phyloP scores from a whole-genome alignment of 192 early-diverging fungal genomes.

The Coemansia sp. region DNA sequence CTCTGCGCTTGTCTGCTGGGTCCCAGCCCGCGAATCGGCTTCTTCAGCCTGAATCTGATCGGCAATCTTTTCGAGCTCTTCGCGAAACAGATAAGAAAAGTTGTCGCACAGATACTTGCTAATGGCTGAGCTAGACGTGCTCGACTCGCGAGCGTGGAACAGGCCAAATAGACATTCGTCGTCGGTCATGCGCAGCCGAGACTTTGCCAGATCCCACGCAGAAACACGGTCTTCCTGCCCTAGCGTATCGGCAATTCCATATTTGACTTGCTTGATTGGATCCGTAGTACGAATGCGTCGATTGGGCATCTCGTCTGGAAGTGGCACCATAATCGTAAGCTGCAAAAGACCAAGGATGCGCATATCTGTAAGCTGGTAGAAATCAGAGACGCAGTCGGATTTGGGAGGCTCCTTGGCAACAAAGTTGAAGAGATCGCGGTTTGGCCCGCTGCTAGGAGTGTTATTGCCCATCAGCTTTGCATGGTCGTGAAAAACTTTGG shows the following conservation, averaged over 20 bases:
- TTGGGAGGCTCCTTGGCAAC: conserved; percentile 56
- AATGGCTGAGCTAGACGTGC: conserved; percentile 55
- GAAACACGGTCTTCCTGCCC: conserved; percentile 69
- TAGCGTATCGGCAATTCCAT: conserved; percentile 85
- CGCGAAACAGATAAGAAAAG: conserved; percentile 66
- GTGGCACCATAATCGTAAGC: conserved; percentile 79
- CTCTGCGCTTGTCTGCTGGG: conserved; percentile 1
- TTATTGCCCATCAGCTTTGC: conserved; percentile 39
- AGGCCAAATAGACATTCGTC: conserved; percentile 89
- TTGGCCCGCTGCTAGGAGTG: conserved; percentile 26
- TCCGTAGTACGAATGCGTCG: conserved; percentile 84
- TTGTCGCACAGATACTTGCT: conserved; percentile 72
- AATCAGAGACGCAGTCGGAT: conserved; percentile 67
- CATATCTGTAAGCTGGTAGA: conserved; percentile 74
- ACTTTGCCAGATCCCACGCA: conserved; percentile 85
- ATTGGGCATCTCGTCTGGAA: conserved; percentile 81
- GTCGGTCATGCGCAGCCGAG: conserved; percentile 78
- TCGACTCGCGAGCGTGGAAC: conserved; percentile 72
- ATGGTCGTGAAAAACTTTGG: conserved; percentile 54
- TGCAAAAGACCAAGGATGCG: conserved; percentile 87
- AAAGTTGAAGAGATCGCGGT: conserved; percentile 48
- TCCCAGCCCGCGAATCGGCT: conserved; percentile 10
- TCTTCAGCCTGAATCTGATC: conserved; percentile 46
- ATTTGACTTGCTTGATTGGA: conserved; percentile 78
- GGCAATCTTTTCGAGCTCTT: conserved; percentile 72